A percentile compares a stretch with the other conserved stretches of the same genome.
Conservation (phyloP, 192 early-diverging fungal genomes). For the Umbelopsis sp. region DNA sequence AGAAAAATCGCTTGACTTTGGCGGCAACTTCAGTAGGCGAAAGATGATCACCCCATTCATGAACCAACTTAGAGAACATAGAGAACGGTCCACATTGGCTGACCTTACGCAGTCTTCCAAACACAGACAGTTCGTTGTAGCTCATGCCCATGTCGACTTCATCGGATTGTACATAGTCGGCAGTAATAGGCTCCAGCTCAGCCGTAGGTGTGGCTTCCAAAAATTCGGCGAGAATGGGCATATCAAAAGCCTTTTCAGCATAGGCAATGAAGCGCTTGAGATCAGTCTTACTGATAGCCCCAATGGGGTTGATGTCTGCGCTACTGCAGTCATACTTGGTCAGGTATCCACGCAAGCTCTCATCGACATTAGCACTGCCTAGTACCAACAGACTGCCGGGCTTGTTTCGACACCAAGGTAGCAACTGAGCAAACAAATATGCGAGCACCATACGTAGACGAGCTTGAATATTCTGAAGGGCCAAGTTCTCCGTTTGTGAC, state of each 20-base stretch:
- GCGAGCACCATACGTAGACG: constrained; percentile 93
- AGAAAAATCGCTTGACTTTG: constrained; percentile 97
- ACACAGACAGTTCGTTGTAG: constrained; percentile 90
- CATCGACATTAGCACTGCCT: constrained; percentile 97
- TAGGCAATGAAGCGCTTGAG: constrained; percentile 82
- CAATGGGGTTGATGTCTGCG: constrained; percentile 97
- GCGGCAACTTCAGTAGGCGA: constrained; percentile 72
- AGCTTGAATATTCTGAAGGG: constrained; percentile 97
- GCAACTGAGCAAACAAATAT: constrained; percentile 93
- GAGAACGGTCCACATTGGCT: constrained; percentile 86
- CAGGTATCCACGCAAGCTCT: constrained; percentile 94
- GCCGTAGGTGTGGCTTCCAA: constrained; percentile 89
- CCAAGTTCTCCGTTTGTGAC: constrained; percentile 83
- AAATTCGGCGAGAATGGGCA: constrained; percentile 79
- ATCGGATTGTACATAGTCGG: constrained; percentile 82
- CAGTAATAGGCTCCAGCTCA: constrained; percentile 92
- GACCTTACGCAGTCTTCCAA: constrained; percentile 90
- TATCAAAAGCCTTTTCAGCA: constrained; percentile 60
- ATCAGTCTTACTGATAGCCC: constrained; percentile 89
- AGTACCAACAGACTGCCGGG: constrained; percentile 84
- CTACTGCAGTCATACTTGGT: constrained; percentile 99
- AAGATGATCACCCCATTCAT: constrained; percentile 72
- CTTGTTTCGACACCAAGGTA: constrained; percentile 83
- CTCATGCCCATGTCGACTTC: constrained; percentile 99
- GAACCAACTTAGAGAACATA: constrained; percentile 91